These are phyloP conservation scores for Antarctomyces pellizariae DNA, from an alignment of 495 filamentous ascomycete species.

Conservation along the genomic window DNA sequence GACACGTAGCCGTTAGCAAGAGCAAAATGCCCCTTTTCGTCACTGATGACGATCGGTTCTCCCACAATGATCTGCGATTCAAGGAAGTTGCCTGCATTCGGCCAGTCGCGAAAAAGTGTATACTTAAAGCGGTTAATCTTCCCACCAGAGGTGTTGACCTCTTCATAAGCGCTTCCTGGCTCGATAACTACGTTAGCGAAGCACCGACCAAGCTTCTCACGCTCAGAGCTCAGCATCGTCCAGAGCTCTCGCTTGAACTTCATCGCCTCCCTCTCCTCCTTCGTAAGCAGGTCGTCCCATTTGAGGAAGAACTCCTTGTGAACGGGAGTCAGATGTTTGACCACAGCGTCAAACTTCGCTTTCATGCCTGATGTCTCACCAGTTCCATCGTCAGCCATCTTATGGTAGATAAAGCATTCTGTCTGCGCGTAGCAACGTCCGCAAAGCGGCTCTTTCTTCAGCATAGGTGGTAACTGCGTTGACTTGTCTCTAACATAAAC, in stretches of 20 bases:
- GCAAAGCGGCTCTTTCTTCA: conserved; percentile 53
- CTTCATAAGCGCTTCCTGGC: conserved; percentile 45
- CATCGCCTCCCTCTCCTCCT: conserved; percentile 74
- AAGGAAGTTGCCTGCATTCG: conserved; percentile 38
- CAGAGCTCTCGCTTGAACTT: conserved; percentile 74
- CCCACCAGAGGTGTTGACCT: conserved; percentile 30
- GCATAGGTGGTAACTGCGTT: conserved; percentile 59
- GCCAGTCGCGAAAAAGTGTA: conserved; percentile 45
- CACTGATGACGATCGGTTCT: conserved; percentile 89
- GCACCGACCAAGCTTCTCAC: conserved; percentile 61
- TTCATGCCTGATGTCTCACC: conserved; percentile 56
- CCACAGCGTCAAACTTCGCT: conserved; percentile 50
- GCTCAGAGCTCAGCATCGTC: conserved; percentile 78
- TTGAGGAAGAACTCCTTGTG: conserved; percentile 75
- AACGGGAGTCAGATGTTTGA: conserved; percentile 42
- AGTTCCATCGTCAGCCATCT: conserved; percentile 63
- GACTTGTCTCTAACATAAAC: conserved; percentile 60
- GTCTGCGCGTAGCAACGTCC: conserved; percentile 68
- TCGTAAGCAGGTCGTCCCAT: conserved; percentile 82
- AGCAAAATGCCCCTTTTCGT: conserved; percentile 85
- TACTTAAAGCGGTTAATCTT: conserved; percentile 87
- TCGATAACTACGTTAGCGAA: conserved; percentile 47
- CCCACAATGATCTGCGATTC: conserved; percentile 80
- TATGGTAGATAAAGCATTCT: conserved; percentile 84
- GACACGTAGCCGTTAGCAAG: conserved; percentile 79